Base-by-base conservation (phyloP, 495 filamentous ascomycete genomes). In the Xanthoparmelia taractica region DNA sequence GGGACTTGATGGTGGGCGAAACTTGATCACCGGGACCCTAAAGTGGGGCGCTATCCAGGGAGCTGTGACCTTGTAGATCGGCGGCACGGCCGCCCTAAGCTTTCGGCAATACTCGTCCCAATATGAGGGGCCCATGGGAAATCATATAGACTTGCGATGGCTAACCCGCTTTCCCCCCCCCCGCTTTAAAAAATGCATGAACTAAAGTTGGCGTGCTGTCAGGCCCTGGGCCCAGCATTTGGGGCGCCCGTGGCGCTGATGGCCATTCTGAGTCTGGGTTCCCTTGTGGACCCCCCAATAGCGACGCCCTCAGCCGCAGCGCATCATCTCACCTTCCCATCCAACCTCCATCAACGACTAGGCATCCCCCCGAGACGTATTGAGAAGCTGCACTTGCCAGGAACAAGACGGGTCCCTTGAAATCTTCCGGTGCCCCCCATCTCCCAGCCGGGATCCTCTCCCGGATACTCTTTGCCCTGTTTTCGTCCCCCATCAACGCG, bases 271-370 rank as follows among this genome's bases (percentile, higher is more conserved):
- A 13, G 20, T 23, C 18, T 45, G 41, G 20, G 20, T 20, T n/a
- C n/a, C n/a, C 18, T n/a, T 2, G 48, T 17, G 48, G 50, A 31
- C 50, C 50, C 50, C 29, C 18, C 12, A 47, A 33, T 6, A 33
- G n/a, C 20, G 40, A 29, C 25, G 27, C 50, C 40, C 20, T 54
- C 27, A 34, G 20, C 50, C 50, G 18, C 50, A 62, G 17, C 25
- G 18, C 33, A 34, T 17, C 27, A 31, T 11, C 90, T 90, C 91
- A 96, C 94, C 91, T 91, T 11, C 90, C 90, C 91, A 96, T 95
- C 91, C 92, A 96, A 41, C 92, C 92, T 33, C 92, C 92, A 77
- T 96, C 92, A 52, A 96, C 89, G 8, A 88, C 85, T 63, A 96
- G 65, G 1, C 88, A 77, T 69, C 93, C 88, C 1, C 92, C 92